Conservation (phyloP, 2,329 filamentous ascomycete genomes). For the Keithomyces neogunnii region DNA sequence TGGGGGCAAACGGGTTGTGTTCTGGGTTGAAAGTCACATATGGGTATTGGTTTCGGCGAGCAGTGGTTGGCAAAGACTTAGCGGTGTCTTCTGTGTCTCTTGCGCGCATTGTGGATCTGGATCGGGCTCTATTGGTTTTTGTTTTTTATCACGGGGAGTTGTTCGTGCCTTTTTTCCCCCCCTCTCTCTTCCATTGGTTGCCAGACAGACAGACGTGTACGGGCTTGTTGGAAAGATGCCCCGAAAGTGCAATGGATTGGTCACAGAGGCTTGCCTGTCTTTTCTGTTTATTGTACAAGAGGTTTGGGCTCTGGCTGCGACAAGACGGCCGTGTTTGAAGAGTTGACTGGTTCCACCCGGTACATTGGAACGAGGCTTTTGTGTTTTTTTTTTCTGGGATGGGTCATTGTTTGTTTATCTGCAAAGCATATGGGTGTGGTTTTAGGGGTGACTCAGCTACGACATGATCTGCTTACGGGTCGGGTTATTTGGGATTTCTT, state of each 20-base stretch:
- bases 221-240: slow-evolving; percentile 14
- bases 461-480: slow-evolving; percentile 25
- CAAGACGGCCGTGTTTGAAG: slow-evolving; percentile 8
- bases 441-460: slow-evolving; percentile 14
- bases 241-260: slow-evolving; percentile 19
- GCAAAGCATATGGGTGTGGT: slow-evolving; percentile 22
- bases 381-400: slow-evolving; percentile 14
- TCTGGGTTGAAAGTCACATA: slow-evolving; percentile 29
- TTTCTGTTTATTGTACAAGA: slow-evolving; percentile 15
- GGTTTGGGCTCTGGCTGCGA: background rate
- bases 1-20: slow-evolving; percentile 18
- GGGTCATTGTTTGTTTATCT: slow-evolving; percentile 7
- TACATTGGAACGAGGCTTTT: slow-evolving; percentile 9
- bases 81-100: slow-evolving; percentile 22
- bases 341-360: slow-evolving; percentile 5
- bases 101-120: slow-evolving; percentile 20
- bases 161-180: slow-evolving; percentile 15
- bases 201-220: background rate
- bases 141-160: slow-evolving; percentile 28
- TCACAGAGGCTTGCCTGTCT: slow-evolving; percentile 19
- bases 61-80: slow-evolving; percentile 25
- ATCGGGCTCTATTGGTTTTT: slow-evolving; percentile 7
- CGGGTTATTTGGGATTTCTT: slow-evolving; percentile 22
- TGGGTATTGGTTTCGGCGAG: slow-evolving; percentile 20
- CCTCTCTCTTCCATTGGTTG: slow-evolving; percentile 4